These are phyloP conservation scores for Cystobasidium tubakii DNA, from an alignment of 768 basidiomycete genomes.

Conservation along the genomic window DNA sequence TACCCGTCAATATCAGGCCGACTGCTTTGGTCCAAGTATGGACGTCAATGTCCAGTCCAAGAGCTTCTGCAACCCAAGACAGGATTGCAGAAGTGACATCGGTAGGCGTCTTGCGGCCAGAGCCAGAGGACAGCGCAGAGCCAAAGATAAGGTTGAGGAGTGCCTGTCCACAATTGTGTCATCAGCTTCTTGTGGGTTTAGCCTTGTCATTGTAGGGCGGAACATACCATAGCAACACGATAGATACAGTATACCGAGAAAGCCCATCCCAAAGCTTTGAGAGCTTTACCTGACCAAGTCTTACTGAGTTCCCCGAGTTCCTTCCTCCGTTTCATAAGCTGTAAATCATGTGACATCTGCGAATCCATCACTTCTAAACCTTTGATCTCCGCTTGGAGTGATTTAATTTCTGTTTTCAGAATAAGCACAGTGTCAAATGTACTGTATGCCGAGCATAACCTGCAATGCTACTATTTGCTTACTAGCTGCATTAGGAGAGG, in stretches of 20 bases:
- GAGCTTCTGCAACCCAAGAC: conserved; percentile 36
- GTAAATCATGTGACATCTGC: conserved; percentile 44
- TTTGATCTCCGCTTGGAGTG: conserved; percentile 42
- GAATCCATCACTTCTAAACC: conserved; percentile 43
- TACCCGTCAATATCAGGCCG: conserved; percentile 42
- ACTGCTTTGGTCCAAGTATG: conserved; percentile 43
- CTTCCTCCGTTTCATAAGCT: conserved; percentile 41
- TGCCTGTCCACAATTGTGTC: conserved; percentile 34
- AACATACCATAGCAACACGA: conserved; percentile 42
- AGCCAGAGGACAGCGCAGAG: conserved; percentile 30
- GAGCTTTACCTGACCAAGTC: conserved; percentile 40
- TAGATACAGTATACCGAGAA: conserved; percentile 45
- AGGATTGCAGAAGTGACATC: conserved; percentile 44
- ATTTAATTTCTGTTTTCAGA: conserved; percentile 37
- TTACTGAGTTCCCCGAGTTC: conserved; percentile 42
- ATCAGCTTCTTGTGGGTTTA: not conserved
- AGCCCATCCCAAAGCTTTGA: conserved; percentile 41
- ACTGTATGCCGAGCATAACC: not conserved
- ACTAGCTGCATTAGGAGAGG: conserved; percentile 37
- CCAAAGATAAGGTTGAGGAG: conserved; percentile 45
- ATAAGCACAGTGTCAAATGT: not conserved
- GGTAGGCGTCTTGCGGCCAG: conserved; percentile 12
- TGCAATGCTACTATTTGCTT: conserved; percentile 33
- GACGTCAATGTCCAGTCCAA: conserved; percentile 44
- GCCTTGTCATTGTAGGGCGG: not conserved